phyloP scores from a whole-genome alignment of 1,284 basidiomycete species.

The Ceratobasidium theobromae region DNA sequence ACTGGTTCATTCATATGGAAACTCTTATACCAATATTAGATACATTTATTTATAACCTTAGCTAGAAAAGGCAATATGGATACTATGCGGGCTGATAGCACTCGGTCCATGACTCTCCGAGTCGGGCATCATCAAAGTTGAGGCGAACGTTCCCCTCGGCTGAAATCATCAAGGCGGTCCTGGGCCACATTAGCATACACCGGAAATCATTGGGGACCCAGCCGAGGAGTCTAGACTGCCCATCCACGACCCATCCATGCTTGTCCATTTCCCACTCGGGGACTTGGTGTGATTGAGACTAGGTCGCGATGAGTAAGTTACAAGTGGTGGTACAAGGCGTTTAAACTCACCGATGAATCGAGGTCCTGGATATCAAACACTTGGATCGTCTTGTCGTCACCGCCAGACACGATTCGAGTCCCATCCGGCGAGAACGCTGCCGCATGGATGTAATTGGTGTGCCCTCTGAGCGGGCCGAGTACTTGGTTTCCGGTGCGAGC shows the following conservation, averaged over 20 bases:
- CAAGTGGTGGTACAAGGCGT: neutral
- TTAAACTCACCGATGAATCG: neutral
- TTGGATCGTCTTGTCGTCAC: neutral
- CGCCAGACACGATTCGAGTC: neutral
- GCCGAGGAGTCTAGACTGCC: neutral
- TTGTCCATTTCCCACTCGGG: neutral
- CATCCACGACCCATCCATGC: slow-evolving; percentile 1
- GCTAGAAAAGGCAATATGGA: no score
- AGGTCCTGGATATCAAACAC: neutral
- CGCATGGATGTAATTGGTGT: neutral
- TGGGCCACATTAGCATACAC: neutral
- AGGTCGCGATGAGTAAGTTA: neutral
- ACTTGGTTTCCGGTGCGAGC: neutral
- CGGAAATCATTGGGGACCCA: neutral
- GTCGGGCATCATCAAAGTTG: neutral
- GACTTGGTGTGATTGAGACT: neutral
- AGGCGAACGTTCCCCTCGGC: neutral
- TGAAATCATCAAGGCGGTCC: neutral
- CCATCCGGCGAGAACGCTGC: neutral
- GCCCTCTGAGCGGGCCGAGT: neutral
- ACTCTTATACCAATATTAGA: neutral
- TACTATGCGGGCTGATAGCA: neutral
- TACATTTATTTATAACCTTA: neutral
- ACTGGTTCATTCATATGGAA: no score
- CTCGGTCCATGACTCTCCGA: neutral